phyloP scores from a whole-genome alignment of 257 asterid species.

The Capsicum chinense region DNA sequence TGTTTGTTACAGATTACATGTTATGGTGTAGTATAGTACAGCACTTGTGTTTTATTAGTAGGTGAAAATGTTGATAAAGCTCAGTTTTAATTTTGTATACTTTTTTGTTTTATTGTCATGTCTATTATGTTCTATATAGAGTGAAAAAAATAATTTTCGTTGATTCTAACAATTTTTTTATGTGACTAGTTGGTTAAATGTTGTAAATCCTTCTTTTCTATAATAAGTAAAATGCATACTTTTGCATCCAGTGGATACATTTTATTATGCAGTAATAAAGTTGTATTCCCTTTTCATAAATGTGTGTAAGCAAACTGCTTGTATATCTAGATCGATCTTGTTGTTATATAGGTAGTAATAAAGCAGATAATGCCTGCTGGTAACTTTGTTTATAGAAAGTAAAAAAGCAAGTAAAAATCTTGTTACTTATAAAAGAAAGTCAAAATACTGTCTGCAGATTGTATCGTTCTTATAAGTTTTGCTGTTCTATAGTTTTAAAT shows the following conservation, averaged over 20 bases:
- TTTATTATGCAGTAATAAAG: constrained; percentile 6
- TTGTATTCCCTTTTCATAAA: background rate
- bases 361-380: background rate
- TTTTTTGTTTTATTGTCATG: background rate
- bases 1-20: background rate
- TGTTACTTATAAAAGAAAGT: too few species aligned
- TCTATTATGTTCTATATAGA: background rate
- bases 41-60: background rate
- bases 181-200: background rate
- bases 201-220: background rate
- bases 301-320: background rate
- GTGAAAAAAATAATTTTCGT: background rate
- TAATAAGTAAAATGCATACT: background rate
- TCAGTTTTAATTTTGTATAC: background rate
- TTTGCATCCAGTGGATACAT: background rate
- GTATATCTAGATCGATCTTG: background rate
- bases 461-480: background rate
- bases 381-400: background rate
- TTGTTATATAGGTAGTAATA: background rate
- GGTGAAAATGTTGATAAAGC: background rate
- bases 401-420: background rate
- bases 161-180: background rate
- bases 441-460: background rate
- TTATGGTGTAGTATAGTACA: too few species aligned
- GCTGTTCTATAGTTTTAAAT: background rate